Conservation (phyloP, 495 filamentous ascomycete species). For the Tetracladium setigerum region DNA sequence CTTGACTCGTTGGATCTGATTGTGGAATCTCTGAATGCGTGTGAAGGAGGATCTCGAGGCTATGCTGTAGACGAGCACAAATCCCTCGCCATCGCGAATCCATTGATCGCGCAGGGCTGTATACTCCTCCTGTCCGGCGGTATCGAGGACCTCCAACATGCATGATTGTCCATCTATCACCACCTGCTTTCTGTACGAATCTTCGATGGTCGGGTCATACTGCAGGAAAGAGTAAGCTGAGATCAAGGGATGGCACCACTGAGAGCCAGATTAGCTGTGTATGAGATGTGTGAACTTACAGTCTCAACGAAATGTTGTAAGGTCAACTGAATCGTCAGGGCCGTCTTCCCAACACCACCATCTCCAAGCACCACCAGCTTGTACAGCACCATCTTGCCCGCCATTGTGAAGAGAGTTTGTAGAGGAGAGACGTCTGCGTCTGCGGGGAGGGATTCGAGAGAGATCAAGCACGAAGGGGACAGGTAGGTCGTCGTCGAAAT, state of each 20-base stretch:
- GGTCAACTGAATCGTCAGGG: constrained; percentile 91
- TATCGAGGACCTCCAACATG: constrained; percentile 98
- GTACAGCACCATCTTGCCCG: constrained; percentile 88
- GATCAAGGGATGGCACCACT: not conserved
- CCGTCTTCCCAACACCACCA: constrained; percentile 93
- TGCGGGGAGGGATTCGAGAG: constrained; percentile 4
- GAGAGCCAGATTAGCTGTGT: not conserved
- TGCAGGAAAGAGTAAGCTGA: constrained; percentile 19
- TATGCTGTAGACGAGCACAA: constrained; percentile 97
- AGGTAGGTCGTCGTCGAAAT: too few relatives aligned
- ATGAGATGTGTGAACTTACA: constrained; percentile 17
- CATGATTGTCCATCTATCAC: constrained; percentile 94
- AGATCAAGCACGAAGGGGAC: constrained; percentile 2
- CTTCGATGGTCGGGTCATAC: constrained; percentile 96
- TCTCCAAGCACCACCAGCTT: constrained; percentile 97
- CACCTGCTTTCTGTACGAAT: constrained; percentile 97
- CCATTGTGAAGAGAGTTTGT: constrained; percentile 30
- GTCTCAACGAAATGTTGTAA: constrained; percentile 54
- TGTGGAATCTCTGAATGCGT: constrained; percentile 90
- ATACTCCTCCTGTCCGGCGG: constrained; percentile 98
- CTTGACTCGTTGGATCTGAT: constrained; percentile 95
- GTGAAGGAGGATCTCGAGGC: constrained; percentile 91
- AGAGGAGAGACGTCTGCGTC: not conserved
- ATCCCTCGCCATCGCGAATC: constrained; percentile 97
- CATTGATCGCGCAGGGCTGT: constrained; percentile 95